These are phyloP conservation scores for Fusarium foetens DNA, from an alignment of 2,329 filamentous ascomycete genomes.

Conservation along the genomic window DNA sequence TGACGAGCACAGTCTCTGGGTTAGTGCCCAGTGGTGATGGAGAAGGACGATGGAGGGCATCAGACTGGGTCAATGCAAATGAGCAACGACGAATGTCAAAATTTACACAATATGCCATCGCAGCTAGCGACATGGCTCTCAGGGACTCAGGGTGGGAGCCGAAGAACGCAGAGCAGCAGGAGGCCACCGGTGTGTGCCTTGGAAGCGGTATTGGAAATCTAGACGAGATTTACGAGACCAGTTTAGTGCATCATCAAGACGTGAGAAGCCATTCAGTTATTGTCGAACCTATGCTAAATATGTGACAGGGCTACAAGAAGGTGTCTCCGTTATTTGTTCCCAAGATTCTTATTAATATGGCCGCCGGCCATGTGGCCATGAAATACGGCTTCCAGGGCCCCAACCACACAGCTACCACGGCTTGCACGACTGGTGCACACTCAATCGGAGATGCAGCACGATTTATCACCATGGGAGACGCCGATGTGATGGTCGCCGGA, in stretches of 20 bases:
- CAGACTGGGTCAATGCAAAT: constrained; percentile 63
- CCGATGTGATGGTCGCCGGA: constrained; percentile 95
- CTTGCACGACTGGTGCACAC: constrained; percentile 95
- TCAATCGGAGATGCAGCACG: constrained; percentile 94
- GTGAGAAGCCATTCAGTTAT: constrained; percentile 59
- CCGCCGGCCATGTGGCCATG: constrained; percentile 95
- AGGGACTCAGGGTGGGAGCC: constrained; percentile 83
- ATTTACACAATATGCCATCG: constrained; percentile 92
- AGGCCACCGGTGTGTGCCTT: constrained; percentile 88
- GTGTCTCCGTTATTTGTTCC: constrained; percentile 95
- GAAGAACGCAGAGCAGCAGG: constrained; percentile 67
- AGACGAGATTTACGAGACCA: constrained; percentile 88
- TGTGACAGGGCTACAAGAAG: constrained; percentile 82
- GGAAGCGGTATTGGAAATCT: constrained; percentile 96
- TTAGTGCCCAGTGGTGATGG: constrained; percentile 70
- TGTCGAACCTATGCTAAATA: constrained; percentile 11
- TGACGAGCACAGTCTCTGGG: constrained; percentile 88
- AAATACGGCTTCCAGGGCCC: constrained; percentile 88
- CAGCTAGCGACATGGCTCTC: constrained; percentile 86
- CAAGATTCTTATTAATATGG: constrained; percentile 91
- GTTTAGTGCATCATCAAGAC: constrained; percentile 76
- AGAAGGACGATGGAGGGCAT: constrained; percentile 60
- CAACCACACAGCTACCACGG: constrained; percentile 92
- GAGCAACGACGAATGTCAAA: constrained; percentile 83
- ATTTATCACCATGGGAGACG: constrained; percentile 90